Evolutionary conservation across 768 basidiomycete genomes (phyloP).

Genomic region (Kwoniella bestiolae): DNA sequence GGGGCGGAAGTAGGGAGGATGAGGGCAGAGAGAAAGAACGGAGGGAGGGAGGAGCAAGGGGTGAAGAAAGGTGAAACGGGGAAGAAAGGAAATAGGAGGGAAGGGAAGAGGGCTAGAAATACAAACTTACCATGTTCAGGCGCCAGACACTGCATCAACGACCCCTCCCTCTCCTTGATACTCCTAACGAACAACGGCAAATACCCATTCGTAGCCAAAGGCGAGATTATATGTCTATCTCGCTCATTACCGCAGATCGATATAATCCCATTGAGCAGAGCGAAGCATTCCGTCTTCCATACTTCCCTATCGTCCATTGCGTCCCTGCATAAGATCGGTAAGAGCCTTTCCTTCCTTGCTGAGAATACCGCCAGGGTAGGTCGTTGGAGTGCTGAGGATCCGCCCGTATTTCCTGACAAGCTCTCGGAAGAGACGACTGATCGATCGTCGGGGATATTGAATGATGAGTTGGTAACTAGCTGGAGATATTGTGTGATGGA

Average conservation of each 20-base stretch:
- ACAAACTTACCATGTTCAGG: slow-evolving; percentile 79
- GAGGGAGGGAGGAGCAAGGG: no score
- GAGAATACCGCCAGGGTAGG: slow-evolving; percentile 73
- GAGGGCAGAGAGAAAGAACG: no score
- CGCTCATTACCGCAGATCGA: slow-evolving; percentile 73
- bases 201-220: slow-evolving; percentile 73
- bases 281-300: slow-evolving; percentile 95
- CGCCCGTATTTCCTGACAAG: slow-evolving; percentile 59
- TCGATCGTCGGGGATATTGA: slow-evolving; percentile 27
- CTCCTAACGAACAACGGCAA: slow-evolving; percentile 79
- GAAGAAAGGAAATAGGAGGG: no score
- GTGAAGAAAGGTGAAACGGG: no score
- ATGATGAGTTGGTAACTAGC: slow-evolving; percentile 60
- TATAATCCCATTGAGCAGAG: slow-evolving; percentile 79
- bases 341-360: slow-evolving; percentile 70
- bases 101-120: no score
- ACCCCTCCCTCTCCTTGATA: slow-evolving; percentile 78
- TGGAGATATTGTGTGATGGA: slow-evolving; percentile 86
- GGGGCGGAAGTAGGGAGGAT: no score
- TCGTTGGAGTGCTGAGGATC: slow-evolving; percentile 59
- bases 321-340: slow-evolving; percentile 78
- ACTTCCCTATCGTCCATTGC: slow-evolving; percentile 94
- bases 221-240: slow-evolving; percentile 66
- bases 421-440: slow-evolving; percentile 42
- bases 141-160: slow-evolving; percentile 75